phyloP scores from a whole-genome alignment of 345 rosid genomes.

The Carallia pectinifolia region DNA sequence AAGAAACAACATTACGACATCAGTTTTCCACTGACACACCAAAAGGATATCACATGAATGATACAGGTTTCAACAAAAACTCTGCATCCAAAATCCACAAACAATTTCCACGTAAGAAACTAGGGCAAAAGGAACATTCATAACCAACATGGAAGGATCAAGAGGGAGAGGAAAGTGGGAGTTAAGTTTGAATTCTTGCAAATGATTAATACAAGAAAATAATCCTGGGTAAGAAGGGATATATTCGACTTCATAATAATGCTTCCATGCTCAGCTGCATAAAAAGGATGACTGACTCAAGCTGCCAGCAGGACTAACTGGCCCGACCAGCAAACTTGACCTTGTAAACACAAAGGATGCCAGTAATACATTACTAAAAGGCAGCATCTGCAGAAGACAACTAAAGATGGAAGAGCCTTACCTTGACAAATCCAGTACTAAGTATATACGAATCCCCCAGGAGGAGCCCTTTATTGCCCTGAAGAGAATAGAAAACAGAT shows the following conservation, averaged over 20 bases:
- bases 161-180: background rate
- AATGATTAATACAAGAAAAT: background rate
- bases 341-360: background rate
- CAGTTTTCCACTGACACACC: slow-evolving; percentile 21
- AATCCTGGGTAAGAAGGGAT: background rate
- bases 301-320: background rate
- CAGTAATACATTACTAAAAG: background rate
- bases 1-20: slow-evolving; percentile 20
- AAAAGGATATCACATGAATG: background rate
- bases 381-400: background rate
- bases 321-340: background rate
- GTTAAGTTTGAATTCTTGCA: background rate
- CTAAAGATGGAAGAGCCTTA: slow-evolving; percentile 26
- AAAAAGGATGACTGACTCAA: background rate
- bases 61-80: background rate
- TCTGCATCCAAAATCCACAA: background rate
- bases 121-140: background rate
- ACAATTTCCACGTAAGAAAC: background rate
- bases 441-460: slow-evolving; percentile 69
- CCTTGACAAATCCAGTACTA: slow-evolving; percentile 84
- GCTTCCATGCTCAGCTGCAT: background rate
- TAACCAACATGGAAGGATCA: background rate
- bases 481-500: slow-evolving; percentile 24
- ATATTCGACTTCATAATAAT: background rate
- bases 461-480: slow-evolving; percentile 71